These are phyloP conservation scores for Dittrichia graveolens DNA, from an alignment of 129 eudicot genomes.

Conservation along the genomic window DNA sequence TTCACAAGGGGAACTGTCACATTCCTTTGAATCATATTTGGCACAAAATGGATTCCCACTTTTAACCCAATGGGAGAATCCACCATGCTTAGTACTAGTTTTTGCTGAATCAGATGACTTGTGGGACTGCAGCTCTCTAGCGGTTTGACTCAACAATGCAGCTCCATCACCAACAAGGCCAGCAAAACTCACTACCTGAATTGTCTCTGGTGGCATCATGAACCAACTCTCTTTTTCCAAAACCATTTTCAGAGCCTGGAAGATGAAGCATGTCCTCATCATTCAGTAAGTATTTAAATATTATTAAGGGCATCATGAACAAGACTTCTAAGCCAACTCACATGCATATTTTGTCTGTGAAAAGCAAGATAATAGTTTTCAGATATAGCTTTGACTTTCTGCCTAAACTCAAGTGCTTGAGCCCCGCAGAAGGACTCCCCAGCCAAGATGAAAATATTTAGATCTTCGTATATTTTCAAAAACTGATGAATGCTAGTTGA, in stretches of 20 bases:
- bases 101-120: constrained; percentile 42
- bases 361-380: constrained; percentile 74
- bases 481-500: constrained; percentile 96
- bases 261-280: constrained; percentile 19
- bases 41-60: constrained; percentile 68
- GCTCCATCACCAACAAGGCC: constrained; percentile 99
- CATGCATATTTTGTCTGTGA: constrained; percentile 88
- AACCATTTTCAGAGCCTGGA: constrained; percentile 93
- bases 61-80: constrained; percentile 71
- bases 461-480: constrained; percentile 85
- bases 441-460: constrained; percentile 71
- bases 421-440: constrained; percentile 94
- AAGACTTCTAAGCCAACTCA: constrained; percentile 50
- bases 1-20: constrained; percentile 41
- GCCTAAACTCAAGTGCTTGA: constrained; percentile 87
- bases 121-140: constrained; percentile 34
- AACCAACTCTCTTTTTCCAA: constrained; percentile 90
- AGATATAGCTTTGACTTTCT: constrained; percentile 73
- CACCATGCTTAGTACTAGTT: constrained; percentile 59
- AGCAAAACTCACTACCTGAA: constrained; percentile 79
- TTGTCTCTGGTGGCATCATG: constrained; percentile 69
- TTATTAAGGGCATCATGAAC: background rate
- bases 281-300: constrained; percentile 4
- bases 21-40: constrained; percentile 46
- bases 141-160: constrained; percentile 62